phyloP scores from a whole-genome alignment of 169 alveolate species.

The Eimeria acervulina region DNA sequence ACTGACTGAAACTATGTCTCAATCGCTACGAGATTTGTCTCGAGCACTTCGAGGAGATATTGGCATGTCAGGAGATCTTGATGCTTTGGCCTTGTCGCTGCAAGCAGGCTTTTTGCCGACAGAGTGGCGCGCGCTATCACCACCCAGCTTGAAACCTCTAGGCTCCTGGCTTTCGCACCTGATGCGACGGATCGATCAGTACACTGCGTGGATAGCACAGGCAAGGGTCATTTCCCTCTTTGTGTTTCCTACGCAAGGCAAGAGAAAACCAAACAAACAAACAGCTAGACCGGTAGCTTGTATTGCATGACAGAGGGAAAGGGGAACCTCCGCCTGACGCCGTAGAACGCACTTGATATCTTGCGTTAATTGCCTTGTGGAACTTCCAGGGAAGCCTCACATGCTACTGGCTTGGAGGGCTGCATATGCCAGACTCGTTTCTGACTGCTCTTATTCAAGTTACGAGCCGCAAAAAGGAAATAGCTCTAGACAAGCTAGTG shows the following conservation, averaged over 20 bases:
- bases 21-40: constrained; percentile 89
- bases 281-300: not conserved
- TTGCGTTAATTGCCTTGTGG: not conserved
- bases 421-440: constrained; percentile 95
- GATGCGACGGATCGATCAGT: constrained; percentile 90
- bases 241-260: not conserved
- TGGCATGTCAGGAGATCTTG: constrained; percentile 96
- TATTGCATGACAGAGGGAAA: not conserved
- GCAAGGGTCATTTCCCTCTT: not conserved
- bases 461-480: constrained; percentile 94
- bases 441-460: constrained; percentile 95
- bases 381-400: constrained; percentile 92
- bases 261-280: not conserved
- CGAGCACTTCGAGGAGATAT: constrained; percentile 96
- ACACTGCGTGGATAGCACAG: constrained; percentile 90
- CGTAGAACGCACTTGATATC: not conserved
- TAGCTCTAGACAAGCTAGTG: constrained; percentile 96
- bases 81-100: constrained; percentile 92
- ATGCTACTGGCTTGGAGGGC: constrained; percentile 97
- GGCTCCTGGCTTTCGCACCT: constrained; percentile 95
- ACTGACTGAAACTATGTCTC: constrained; percentile 90
- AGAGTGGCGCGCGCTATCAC: constrained; percentile 94
- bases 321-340: not conserved
- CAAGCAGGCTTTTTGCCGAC: constrained; percentile 93
- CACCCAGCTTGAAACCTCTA: constrained; percentile 95